Percentiles rank a stretch among this genome's conserved stretches.
Evolutionary conservation across 2,329 filamentous ascomycete genomes (phyloP).

Genomic region (Arachnopeziza araneosa): DNA sequence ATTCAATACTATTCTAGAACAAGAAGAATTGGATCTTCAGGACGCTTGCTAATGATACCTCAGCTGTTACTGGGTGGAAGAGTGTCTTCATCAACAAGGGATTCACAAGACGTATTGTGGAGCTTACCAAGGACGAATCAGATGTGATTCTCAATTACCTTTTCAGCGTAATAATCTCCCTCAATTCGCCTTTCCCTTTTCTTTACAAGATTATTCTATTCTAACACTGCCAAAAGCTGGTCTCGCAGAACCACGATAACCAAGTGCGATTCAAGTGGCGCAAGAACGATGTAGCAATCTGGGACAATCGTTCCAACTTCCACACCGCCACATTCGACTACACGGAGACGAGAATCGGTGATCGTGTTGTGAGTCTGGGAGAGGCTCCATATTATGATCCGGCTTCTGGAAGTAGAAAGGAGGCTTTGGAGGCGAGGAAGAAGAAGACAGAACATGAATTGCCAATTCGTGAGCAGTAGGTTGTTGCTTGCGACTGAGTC

Average conservation of each 20-base stretch:
- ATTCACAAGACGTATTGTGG: constrained; percentile 50
- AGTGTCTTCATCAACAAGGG: constrained; percentile 40
- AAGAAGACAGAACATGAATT: neutral
- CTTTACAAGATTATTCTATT: neutral
- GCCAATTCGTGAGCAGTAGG: too few relatives aligned
- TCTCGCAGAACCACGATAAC: constrained; percentile 48
- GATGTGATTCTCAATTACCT: constrained; percentile 28
- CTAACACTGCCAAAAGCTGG: constrained; percentile 1
- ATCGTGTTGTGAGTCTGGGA: constrained; percentile 43
- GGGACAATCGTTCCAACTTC: constrained; percentile 55
- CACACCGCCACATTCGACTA: constrained; percentile 59
- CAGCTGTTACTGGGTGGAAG: constrained; percentile 42
- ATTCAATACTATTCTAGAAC: neutral
- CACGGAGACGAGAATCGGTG: constrained; percentile 38
- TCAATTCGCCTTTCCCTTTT: constrained; percentile 25
- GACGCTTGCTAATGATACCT: neutral
- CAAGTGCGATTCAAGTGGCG: constrained; percentile 51
- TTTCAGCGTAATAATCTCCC: constrained; percentile 34
- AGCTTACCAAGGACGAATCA: constrained; percentile 48
- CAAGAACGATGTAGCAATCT: constrained; percentile 47
- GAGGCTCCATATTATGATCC: constrained; percentile 51
- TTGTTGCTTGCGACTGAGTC: too few relatives aligned
- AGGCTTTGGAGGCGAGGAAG: constrained; percentile 39
- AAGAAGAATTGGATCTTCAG: too few relatives aligned
- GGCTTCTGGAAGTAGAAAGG: constrained; percentile 56